Base-by-base conservation (phyloP, 805 yeast species). In the Komagataella pastoris region DNA sequence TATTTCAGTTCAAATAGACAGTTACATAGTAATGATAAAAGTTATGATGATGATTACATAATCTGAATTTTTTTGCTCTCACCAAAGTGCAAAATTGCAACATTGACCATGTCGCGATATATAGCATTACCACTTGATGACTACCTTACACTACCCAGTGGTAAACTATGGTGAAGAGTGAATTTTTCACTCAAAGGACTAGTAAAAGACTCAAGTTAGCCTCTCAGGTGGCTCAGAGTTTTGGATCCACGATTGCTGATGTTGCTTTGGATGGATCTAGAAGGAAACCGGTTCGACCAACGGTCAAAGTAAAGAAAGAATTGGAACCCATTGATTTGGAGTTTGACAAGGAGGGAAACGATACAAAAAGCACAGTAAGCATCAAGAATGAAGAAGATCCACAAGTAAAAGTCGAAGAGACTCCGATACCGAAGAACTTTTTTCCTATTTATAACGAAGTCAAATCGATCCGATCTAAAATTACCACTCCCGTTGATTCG, bases 401-500 rank as follows among this genome's bases (percentile, higher is more conserved):
- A 36, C 12, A 12, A 8, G 17, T 36, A 17, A 14, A 47, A 12
- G 17, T 10, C 2, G 40, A 30, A 30, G 40, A 30, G 18, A 45
- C 24, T 19, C 47, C 50, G 7, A 49, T 51, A 14, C 79, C 85
- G 0, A 59, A 61, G 49, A 73, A 76, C 56, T 85, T 85, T 70
- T 64, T 68, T 54, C 69, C 72, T 2, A 75, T 83, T 47, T 85
- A 83, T 59, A 69, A 79, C 50, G 77, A 72, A 54, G 70, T 89
- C 40, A 80, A 81, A 51, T 67, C 65, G 19, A 85, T 88, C 93
- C 72, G 97, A 54, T 58, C 73, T 3, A 71, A 72, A 50, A 72
- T 83, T 12, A 65, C 67, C n/a, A 80, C 97, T 0, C 97, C 97
- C 0, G 97, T 90, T 2, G 97, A 90, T 61, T 73, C 81, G 0